Percentiles rank a stretch among this genome's conserved stretches.
Evolutionary conservation across 1,139 yeast genomes (phyloP).

Genomic region (Candida albicans): DNA sequence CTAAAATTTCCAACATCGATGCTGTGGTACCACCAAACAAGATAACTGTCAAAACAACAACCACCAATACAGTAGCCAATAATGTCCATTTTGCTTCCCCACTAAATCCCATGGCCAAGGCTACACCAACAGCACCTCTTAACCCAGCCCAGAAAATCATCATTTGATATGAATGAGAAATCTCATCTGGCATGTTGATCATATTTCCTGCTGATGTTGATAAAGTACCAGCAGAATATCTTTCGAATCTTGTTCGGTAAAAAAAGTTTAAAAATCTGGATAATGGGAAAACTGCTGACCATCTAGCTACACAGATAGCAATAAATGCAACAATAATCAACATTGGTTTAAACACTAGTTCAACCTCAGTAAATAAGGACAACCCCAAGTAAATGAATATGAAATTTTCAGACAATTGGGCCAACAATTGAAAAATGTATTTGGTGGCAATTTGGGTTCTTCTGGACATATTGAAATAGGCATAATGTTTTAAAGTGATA

Average conservation of each 20-base stretch:
- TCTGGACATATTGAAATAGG: constrained; percentile 95
- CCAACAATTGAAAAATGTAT: constrained; percentile 88
- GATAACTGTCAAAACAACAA: constrained; percentile 93
- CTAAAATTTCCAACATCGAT: constrained; percentile 92
- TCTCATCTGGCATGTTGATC: constrained; percentile 67
- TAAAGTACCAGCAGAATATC: constrained; percentile 28
- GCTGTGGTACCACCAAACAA: constrained; percentile 98
- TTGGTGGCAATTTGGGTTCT: constrained; percentile 96
- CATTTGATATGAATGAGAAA: constrained; percentile 94
- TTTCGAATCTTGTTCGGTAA: constrained; percentile 54
- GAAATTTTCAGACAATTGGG: constrained; percentile 94
- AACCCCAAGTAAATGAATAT: constrained; percentile 93
- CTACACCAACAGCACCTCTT: constrained; percentile 99
- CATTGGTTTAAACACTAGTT: constrained; percentile 89
- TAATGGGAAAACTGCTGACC: constrained; percentile 97
- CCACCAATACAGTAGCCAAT: constrained; percentile 92
- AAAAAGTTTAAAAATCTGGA: constrained; percentile 83
- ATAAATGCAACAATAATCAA: constrained; percentile 86
- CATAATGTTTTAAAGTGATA: constrained; percentile 93
- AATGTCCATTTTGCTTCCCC: constrained; percentile 91
- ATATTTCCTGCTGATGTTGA: constrained; percentile 19
- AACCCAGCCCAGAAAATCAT: constrained; percentile 99
- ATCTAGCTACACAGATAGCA: constrained; percentile 91
- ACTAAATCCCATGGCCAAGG: constrained; percentile 94
- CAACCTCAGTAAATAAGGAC: constrained; percentile 93